Evolutionary conservation across 257 asterid genomes (phyloP).

Genomic region (Solanum tarijense): DNA sequence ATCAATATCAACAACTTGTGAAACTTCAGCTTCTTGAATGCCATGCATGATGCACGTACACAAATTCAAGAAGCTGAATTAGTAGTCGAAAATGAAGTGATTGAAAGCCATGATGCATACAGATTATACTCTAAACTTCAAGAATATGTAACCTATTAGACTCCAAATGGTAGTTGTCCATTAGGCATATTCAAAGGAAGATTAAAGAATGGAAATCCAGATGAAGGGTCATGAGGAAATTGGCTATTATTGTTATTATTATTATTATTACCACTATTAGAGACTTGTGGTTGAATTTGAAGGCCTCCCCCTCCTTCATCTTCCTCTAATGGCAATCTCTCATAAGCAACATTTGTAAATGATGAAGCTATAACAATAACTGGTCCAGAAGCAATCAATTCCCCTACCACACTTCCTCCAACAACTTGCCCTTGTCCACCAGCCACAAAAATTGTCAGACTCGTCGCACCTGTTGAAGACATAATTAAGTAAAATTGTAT

Average conservation of each 20-base stretch:
- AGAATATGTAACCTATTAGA: neutral
- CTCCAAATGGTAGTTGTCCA: slow-evolving; percentile 6
- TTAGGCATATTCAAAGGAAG: slow-evolving; percentile 9
- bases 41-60: neutral
- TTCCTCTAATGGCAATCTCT: slow-evolving; percentile 9
- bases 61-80: neutral
- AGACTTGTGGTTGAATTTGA: neutral
- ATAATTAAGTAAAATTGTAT: neutral
- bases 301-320: neutral
- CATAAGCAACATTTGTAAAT: slow-evolving; percentile 10
- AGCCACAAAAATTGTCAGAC: neutral
- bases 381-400: slow-evolving; percentile 3
- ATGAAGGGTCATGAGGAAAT: slow-evolving; percentile 4
- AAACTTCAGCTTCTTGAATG: neutral
- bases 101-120: neutral
- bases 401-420: slow-evolving; percentile 9
- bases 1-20: neutral
- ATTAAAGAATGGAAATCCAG: slow-evolving; percentile 10
- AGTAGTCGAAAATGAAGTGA: neutral
- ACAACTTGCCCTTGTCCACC: slow-evolving; percentile 12
- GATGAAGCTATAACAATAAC: slow-evolving; percentile 7
- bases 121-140: neutral
- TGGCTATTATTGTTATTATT: neutral
- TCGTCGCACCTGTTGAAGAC: neutral
- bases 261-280: neutral